Evolutionary conservation across 495 filamentous ascomycete genomes (phyloP), one percentile per base, ranked within the genome.

Genomic region (Aspergillus funiculosus): DNA sequence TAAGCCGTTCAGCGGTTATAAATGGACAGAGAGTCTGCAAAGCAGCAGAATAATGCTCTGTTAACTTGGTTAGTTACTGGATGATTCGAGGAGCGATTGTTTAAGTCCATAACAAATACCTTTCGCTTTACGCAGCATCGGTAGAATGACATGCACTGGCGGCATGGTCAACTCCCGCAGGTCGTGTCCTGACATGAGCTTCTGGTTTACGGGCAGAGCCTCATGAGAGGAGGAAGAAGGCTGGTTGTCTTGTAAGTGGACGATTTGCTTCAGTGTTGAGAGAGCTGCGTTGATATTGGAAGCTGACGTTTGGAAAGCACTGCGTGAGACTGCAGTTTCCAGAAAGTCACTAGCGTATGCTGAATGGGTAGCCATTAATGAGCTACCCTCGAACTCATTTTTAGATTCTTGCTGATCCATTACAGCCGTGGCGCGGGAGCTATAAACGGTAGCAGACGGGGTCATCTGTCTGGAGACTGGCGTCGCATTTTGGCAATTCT

Each of bases 291-390:
- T 66, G 47, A 82, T 77, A 51, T 76, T 75, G 1, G 67, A 73
- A 28, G 67, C 73, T 8, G 69, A 64, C 24, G 69, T 57, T 36
- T 68, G 68, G 2, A 75, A 60, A 1, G 75, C 61, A 24, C 74
- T 71, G 36, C 71, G 67, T 17, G 74, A 71, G 14, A 86, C 78
- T 11, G 77, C 77, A 19, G 74, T 71, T 48, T 82, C 72, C 19
- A 83, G 68, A 45, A 83, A 79, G 49, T 79, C 67, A 43, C 74
- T 78, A 4, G 82, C 82, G 57, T 81, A 82, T 1, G 67, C 77
- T 1, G 81, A 81, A 46, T 86, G 82, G 11, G 76, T 71, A 6
- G 76, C 64, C 21, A 86, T 61, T 10, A 79, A 80, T 0, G 79
- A 78, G 51, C 73, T 71, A 6, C 79, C 80, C 42, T 82, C 80